phyloP scores from a whole-genome alignment of 1,284 basidiomycete genomes.

The Ganoderma lucidum region DNA sequence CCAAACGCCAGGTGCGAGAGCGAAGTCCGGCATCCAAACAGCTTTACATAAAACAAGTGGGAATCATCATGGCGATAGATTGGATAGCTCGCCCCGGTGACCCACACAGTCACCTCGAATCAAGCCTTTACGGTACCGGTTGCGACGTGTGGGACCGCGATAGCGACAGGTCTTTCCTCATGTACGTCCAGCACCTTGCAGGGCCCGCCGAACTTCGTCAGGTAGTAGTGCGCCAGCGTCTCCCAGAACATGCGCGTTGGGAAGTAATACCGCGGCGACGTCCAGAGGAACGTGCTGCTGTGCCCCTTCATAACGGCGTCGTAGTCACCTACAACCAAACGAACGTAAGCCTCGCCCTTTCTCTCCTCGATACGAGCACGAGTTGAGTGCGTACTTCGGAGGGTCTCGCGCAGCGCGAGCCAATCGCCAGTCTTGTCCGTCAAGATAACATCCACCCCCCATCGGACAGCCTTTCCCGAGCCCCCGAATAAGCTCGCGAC shows the following conservation, averaged over 20 bases:
- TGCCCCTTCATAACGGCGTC: conserved; percentile 67
- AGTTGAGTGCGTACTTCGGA: conserved; percentile 60
- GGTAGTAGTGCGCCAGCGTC: conserved; percentile 10
- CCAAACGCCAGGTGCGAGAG: background rate
- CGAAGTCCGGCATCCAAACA: background rate
- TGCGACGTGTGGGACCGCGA: conserved; percentile 14
- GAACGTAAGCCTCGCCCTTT: conserved; percentile 10
- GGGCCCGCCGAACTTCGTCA: conserved; percentile 40
- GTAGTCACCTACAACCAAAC: conserved; percentile 62
- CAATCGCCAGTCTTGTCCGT: conserved; percentile 87
- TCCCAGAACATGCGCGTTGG: conserved; percentile 46
- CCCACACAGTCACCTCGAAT: conserved; percentile 16
- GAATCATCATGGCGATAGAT: conserved; percentile 3
- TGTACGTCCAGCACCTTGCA: conserved; percentile 28
- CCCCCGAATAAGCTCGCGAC: conserved; percentile 17
- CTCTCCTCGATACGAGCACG: background rate
- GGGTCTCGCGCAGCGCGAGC: conserved; percentile 73
- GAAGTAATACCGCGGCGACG: conserved; percentile 66
- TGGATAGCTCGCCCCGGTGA: background rate
- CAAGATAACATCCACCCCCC: conserved; percentile 91
- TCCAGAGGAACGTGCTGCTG: conserved; percentile 81
- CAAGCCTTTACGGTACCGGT: conserved; percentile 23
- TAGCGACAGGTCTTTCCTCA: conserved; percentile 2
- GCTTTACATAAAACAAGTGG: conserved; percentile 5
- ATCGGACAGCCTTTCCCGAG: conserved; percentile 75